Percentiles rank a stretch among this genome's conserved stretches.
Conservation (phyloP, 1,284 basidiomycete genomes). For the Kwoniella shivajii region DNA sequence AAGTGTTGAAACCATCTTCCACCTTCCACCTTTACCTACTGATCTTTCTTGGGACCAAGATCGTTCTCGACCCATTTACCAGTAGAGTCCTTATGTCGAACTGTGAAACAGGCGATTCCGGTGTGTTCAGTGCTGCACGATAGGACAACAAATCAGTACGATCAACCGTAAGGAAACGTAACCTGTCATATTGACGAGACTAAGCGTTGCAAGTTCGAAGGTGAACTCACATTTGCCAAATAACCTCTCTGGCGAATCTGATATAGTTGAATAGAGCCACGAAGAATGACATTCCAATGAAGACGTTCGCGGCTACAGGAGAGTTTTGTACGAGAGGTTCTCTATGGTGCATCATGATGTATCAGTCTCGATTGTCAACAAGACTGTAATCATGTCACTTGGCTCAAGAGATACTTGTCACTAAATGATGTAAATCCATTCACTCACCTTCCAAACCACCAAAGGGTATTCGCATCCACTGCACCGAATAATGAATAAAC, state of each 20-base stretch:
- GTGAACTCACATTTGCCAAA: slow-evolving; percentile 66
- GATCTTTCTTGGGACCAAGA: slow-evolving; percentile 34
- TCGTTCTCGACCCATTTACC: slow-evolving; percentile 67
- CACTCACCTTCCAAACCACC: slow-evolving; percentile 67
- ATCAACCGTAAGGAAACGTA: not conserved
- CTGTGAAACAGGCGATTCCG: slow-evolving; percentile 87
- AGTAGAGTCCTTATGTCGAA: slow-evolving; percentile 72
- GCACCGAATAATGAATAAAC: slow-evolving; percentile 76
- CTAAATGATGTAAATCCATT: not conserved
- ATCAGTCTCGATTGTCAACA: too few species aligned
- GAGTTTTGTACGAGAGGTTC: slow-evolving; percentile 51
- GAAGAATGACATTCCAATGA: slow-evolving; percentile 63
- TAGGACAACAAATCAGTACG: slow-evolving; percentile 4
- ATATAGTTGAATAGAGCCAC: slow-evolving; percentile 70
- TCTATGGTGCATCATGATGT: slow-evolving; percentile 8
- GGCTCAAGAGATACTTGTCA: too few species aligned
- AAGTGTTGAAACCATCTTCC: too few species aligned
- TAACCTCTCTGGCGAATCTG: slow-evolving; percentile 77
- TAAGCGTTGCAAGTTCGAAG: not conserved
- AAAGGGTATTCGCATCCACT: slow-evolving; percentile 76
- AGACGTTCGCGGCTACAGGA: slow-evolving; percentile 62
- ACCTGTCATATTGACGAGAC: not conserved
- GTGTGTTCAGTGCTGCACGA: slow-evolving; percentile 71
- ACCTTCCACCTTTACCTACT: slow-evolving; percentile 2
- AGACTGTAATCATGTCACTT: too few species aligned